Percentiles rank a stretch among this genome's conserved stretches.
Evolutionary conservation across 768 basidiomycete species (phyloP).

Genomic region (Boletales sp.): DNA sequence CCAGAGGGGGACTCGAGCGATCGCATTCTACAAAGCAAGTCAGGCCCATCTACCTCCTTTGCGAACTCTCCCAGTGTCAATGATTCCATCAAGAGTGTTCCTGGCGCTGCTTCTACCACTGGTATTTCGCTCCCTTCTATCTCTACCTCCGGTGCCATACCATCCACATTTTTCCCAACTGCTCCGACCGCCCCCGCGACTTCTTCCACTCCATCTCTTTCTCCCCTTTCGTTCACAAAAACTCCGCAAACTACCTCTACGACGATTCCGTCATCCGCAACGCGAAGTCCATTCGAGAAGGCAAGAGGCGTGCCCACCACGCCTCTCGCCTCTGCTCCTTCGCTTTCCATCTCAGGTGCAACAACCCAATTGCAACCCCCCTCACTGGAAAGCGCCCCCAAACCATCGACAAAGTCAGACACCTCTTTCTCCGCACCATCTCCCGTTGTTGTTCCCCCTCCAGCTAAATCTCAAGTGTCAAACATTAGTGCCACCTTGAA

Average conservation of each 20-base stretch:
- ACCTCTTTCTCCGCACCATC: conserved; percentile 25
- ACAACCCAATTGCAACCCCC: conserved; percentile 10
- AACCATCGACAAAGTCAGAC: conserved; percentile 13
- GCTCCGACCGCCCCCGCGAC: conserved; percentile 3
- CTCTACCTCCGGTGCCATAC: conserved; percentile 20
- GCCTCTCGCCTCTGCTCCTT: conserved; percentile 4
- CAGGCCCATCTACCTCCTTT: conserved; percentile 13
- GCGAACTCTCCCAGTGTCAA: background rate
- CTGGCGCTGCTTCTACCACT: conserved; percentile 5
- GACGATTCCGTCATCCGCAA: conserved; percentile 4
- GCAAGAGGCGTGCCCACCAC: conserved; percentile 10
- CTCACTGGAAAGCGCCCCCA: conserved; percentile 8
- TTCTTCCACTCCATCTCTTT: conserved; percentile 7
- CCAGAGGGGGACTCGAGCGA: conserved; percentile 5
- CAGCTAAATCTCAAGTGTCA: conserved; percentile 16
- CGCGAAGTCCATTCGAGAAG: conserved; percentile 33
- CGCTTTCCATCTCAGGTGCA: conserved; percentile 2
- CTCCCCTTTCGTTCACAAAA: conserved; percentile 17
- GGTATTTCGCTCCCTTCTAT: conserved; percentile 23
- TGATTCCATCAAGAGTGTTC: conserved; percentile 8
- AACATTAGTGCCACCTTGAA: conserved; percentile 11
- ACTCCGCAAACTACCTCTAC: conserved; percentile 9
- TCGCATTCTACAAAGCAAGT: conserved; percentile 12
- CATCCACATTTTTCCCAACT: conserved; percentile 13
- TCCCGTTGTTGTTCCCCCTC: conserved; percentile 1